Evolutionary conservation across 163 green algal species (phyloP), one percentile per base, ranked within the genome.

Genomic region (Trebouxia gelatinosa): DNA sequence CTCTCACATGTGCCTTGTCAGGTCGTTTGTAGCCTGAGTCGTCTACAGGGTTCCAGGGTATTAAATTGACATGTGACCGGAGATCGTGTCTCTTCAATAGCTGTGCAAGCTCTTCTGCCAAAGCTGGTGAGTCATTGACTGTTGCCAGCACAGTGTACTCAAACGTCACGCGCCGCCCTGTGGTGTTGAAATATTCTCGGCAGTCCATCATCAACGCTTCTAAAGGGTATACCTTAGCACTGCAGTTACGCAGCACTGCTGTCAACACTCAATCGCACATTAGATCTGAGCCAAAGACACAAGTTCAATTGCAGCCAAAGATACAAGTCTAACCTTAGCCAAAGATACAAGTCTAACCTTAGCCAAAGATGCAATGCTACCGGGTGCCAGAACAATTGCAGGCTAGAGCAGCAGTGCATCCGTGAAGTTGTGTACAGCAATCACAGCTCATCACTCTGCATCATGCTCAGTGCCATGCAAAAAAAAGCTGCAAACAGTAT

Each of bases 31-130:
- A 99, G 37, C 91, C 84, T 2, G 78, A 83, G 31, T 96, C 94
- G 21, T 90, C 88, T 6, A 98, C 89, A 5, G 91, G 88, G 80
- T 98, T 98, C 81, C 93, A 99, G 32, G 93, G 95, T 57, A 99
- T 99, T 54, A 99, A 50, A 80, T 99, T 98, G 19, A 98, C 94
- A 72, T 98, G 95, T 51, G 78, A 82, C 78, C 91, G 74, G 58
- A 92, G 39, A 40, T 91, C 74, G 84, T 91, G 79, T 0, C 75
- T 74, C 1, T 76, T 78, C 75, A 97, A 87, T 81, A 96, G 80
- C 39, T 39, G 70, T 6, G 80, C 82, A 70, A 97, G 84, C 89
- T 95, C 82, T 32, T 83, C 26, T 2, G 93, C 93, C 82, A 94
- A 87, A 32, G 82, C 51, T 3, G 76, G 37, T 3, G 43, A n/a